A percentile compares a stretch with the other conserved stretches of the same genome.
These are phyloP conservation scores for Saccharomycodes ludwigii DNA, from an alignment of 805 yeast genomes.

Conservation along the genomic window DNA sequence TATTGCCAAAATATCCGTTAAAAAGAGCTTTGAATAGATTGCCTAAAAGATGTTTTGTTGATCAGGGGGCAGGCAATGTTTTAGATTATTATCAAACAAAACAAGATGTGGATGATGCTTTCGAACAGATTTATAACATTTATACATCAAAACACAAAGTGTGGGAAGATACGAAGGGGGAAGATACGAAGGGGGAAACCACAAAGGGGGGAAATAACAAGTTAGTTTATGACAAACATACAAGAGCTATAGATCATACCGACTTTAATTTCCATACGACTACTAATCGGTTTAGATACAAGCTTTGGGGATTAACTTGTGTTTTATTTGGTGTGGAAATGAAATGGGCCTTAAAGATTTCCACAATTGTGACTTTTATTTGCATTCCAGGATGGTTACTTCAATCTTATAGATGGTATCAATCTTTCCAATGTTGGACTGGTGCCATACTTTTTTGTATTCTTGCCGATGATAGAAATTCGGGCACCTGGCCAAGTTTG, in stretches of 20 bases:
- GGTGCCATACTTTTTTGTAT: conserved; percentile 26
- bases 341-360: conserved; percentile 31
- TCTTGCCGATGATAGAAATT: conserved; percentile 29
- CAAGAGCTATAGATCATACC: conserved; percentile 29
- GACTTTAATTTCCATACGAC: conserved; percentile 31
- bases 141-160: conserved; percentile 30
- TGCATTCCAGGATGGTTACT: conserved; percentile 33
- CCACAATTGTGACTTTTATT: conserved; percentile 26
- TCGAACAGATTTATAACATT: conserved; percentile 30
- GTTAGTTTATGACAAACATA: conserved; percentile 6
- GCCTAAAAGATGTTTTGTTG: conserved; percentile 31
- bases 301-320: conserved; percentile 27
- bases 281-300: conserved; percentile 23
- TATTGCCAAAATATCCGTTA: conserved; percentile 28
- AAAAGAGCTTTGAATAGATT: conserved; percentile 28
- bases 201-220: conserved; percentile 3
- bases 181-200: not conserved
- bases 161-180: conserved; percentile 3
- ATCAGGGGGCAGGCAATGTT: conserved; percentile 35
- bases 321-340: conserved; percentile 26
- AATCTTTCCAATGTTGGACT: conserved; percentile 32
- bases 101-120: conserved; percentile 33
- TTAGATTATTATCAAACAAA: conserved; percentile 31
- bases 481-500: conserved; percentile 25
- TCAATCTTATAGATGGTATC: conserved; percentile 30